These are phyloP conservation scores for Ogataea hybrid DNA, from an alignment of 1,139 yeast species.

Conservation along the genomic window DNA sequence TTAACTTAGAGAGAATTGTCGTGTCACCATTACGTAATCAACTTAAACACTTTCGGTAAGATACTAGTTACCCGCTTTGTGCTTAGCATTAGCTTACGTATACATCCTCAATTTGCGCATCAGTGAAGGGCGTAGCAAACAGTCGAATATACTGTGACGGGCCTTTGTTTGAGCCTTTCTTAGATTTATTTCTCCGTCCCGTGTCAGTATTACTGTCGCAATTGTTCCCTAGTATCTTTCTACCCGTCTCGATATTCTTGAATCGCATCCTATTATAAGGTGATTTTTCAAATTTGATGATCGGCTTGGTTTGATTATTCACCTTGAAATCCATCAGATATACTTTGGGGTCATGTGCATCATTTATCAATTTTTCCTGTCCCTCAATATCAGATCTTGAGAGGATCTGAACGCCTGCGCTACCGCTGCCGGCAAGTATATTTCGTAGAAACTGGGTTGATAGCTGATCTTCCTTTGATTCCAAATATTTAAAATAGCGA, in stretches of 20 bases:
- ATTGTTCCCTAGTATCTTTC: too few relatives aligned
- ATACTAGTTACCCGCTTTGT: constrained; percentile 1
- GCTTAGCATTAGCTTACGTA: constrained; percentile 3
- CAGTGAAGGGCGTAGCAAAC: constrained; percentile 14
- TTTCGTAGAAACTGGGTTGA: neutral
- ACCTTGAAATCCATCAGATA: too few relatives aligned
- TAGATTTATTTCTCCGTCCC: neutral
- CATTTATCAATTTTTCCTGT: too few relatives aligned
- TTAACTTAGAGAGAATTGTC: too few relatives aligned
- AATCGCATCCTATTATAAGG: too few relatives aligned
- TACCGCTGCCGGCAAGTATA: neutral
- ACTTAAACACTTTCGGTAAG: neutral
- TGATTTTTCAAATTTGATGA: too few relatives aligned
- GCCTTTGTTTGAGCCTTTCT: neutral
- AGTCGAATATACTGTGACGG: constrained; percentile 2
- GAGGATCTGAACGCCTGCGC: too few relatives aligned
- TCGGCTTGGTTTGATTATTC: too few relatives aligned
- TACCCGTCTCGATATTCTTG: too few relatives aligned
- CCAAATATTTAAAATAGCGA: constrained; percentile 11
- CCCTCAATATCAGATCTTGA: too few relatives aligned
- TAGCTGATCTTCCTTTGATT: constrained; percentile 1
- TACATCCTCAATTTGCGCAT: constrained; percentile 16
- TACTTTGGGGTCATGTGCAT: too few relatives aligned
- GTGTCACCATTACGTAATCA: neutral
- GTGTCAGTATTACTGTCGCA: too few relatives aligned